Conservation (phyloP, 495 filamentous ascomycete genomes). For the Neurospora sp. region DNA sequence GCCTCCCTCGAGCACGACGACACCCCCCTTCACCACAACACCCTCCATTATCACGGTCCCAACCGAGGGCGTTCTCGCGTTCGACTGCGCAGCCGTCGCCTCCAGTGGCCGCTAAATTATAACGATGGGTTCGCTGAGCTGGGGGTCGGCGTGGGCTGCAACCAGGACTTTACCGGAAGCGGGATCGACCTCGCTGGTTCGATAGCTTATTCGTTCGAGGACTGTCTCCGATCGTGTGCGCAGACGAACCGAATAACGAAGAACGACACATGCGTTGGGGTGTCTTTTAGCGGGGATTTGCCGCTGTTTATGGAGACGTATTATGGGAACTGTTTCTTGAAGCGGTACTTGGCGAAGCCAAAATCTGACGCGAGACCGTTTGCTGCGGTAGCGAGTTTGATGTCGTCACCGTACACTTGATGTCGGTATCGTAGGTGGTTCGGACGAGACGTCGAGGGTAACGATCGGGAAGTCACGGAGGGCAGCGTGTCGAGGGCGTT, state of each 20-base stretch:
- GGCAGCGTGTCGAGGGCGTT: neutral
- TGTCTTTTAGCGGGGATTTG: constrained; percentile 4
- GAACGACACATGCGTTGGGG: constrained; percentile 10
- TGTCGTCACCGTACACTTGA: neutral
- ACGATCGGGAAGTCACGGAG: neutral
- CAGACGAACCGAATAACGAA: constrained; percentile 4
- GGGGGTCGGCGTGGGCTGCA: constrained; percentile 7
- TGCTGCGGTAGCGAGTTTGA: neutral
- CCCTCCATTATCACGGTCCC: neutral
- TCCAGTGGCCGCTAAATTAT: neutral
- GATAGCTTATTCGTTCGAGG: constrained; percentile 8
- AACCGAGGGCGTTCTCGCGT: constrained; percentile 4
- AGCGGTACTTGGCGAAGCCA: neutral
- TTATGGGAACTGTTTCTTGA: neutral
- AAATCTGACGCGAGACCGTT: neutral
- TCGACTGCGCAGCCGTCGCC: constrained; percentile 3
- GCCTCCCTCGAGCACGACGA: neutral
- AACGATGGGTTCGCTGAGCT: constrained; percentile 1
- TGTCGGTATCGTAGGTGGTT: neutral
- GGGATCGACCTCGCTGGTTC: constrained; percentile 4
- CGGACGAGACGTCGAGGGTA: neutral
- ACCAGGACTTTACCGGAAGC: neutral
- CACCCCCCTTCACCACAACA: neutral
- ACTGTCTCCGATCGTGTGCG: constrained; percentile 7
- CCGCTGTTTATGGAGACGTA: neutral